Base-by-base conservation (phyloP, 495 filamentous ascomycete genomes). In the Penicillium pancosmium region DNA sequence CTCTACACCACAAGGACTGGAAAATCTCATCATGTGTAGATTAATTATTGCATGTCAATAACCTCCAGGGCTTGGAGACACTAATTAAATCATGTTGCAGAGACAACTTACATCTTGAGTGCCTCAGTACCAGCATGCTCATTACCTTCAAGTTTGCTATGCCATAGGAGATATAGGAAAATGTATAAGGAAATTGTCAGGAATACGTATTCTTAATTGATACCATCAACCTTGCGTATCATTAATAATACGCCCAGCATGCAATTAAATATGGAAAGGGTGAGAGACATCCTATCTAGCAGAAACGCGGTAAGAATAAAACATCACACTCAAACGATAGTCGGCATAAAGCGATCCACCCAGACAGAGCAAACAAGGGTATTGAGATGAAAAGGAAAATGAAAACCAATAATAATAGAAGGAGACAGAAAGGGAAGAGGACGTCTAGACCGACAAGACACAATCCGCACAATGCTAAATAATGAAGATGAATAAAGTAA, bases 191-290 rank as follows among this genome's bases (percentile, higher is more conserved):
- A 12, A 4, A 12, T 12, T 40, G 4, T 40, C 36, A 1, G 36
- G 36, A 40, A 40, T n/a, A n/a, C 8, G 27, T 31, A 31, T 31
- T 31, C 36, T 44, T 0, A n/a, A 44, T 44, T 18, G 15, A 44
- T 44, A 44, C 54, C 44, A 55, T 16, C 9, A 36, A 52, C 52
- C 38, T 41, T 19, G 38, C 56, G 40, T 55, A 58, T 65, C 34
- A 62, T 54, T 55, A 48, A 38, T 36, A 52, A 36, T 56, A 58
- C 59, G 50, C 54, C 60, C 27, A 53, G 50, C 40, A 57, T 64
- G 49, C 54, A 57, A 57, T 65, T 55, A 49, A 50, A 12, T 57
- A 65, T 65, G 9, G 52, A 69, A 38, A 38, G 36, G 36, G 15
- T n/a, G 36, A 38, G 36, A n/a, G 12, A 38, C 15, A 13, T 38